These are phyloP conservation scores for Serendipita sp. DNA, from an alignment of 768 basidiomycete species.

Conservation along the genomic window DNA sequence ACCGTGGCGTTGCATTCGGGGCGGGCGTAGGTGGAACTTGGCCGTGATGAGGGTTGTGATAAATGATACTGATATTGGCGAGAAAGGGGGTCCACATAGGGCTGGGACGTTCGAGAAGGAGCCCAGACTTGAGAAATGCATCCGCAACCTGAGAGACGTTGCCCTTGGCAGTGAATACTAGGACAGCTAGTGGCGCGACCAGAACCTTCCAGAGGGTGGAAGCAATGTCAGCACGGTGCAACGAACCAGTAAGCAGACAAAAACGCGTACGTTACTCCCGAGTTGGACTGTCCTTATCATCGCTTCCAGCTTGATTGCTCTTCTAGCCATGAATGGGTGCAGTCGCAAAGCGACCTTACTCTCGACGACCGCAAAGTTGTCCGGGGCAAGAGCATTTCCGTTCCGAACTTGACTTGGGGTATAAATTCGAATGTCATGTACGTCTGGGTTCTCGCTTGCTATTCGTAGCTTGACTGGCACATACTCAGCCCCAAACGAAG, in stretches of 20 bases:
- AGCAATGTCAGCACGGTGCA: conserved; percentile 9
- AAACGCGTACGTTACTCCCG: conserved; percentile 12
- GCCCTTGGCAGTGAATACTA: conserved; percentile 88
- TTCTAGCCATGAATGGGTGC: conserved; percentile 66
- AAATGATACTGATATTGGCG: conserved; percentile 43
- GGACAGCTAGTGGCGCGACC: conserved; percentile 67
- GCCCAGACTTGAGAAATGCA: conserved; percentile 48
- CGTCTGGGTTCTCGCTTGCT: conserved; percentile 31
- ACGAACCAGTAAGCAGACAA: conserved; percentile 13
- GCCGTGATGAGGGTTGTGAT: conserved; percentile 72
- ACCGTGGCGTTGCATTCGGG: conserved; percentile 23
- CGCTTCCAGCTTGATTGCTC: conserved; percentile 32
- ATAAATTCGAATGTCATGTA: conserved; percentile 56
- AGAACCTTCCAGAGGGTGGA: conserved; percentile 38
- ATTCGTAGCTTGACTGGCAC: conserved; percentile 48
- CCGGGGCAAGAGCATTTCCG: conserved; percentile 37
- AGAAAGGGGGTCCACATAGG: conserved; percentile 30
- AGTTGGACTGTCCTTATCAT: conserved; percentile 31
- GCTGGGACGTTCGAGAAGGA: conserved; percentile 66
- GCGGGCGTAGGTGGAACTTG: not conserved
- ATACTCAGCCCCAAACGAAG: conserved; percentile 39
- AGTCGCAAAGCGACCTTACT: conserved; percentile 67
- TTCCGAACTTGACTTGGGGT: conserved; percentile 37
- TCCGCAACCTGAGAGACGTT: conserved; percentile 74
- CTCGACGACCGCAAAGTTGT: conserved; percentile 71